These are phyloP conservation scores for Termitomyces bulborhizus DNA, from an alignment of 768 basidiomycete genomes.

Conservation along the genomic window DNA sequence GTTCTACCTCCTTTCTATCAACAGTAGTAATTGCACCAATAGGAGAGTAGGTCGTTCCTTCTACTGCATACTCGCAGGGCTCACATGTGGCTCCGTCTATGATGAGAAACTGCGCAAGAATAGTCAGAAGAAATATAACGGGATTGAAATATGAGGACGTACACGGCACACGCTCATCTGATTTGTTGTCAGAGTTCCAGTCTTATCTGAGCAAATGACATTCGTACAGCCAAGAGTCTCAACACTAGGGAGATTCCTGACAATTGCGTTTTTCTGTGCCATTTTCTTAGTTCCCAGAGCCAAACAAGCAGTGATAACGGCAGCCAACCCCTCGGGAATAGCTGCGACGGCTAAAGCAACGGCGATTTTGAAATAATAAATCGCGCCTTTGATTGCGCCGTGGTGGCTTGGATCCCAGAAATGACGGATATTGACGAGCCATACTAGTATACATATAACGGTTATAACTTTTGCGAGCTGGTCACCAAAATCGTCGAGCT, in stretches of 20 bases:
- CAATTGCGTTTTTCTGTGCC: constrained; percentile 98
- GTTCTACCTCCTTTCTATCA: constrained; percentile 59
- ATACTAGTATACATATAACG: constrained; percentile 95
- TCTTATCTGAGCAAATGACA: constrained; percentile 99
- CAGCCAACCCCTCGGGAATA: constrained; percentile 97
- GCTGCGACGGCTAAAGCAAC: constrained; percentile 98
- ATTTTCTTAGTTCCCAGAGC: constrained; percentile 98
- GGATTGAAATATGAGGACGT: constrained; percentile 14
- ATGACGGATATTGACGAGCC: constrained; percentile 95
- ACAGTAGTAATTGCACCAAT: constrained; percentile 63
- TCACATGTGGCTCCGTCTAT: constrained; percentile 47
- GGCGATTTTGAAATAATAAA: constrained; percentile 99
- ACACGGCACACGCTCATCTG: constrained; percentile 94
- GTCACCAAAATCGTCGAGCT: constrained; percentile 97
- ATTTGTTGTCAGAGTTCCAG: constrained; percentile 91
- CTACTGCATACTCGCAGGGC: constrained; percentile 70
- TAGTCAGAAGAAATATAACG: constrained; percentile 2
- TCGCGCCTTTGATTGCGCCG: constrained; percentile 84
- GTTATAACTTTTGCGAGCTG: constrained; percentile 96
- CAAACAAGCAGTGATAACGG: constrained; percentile 95
- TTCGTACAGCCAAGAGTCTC: constrained; percentile 98
- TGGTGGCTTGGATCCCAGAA: constrained; percentile 95
- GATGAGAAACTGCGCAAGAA: constrained; percentile 58
- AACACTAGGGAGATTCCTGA: constrained; percentile 91
- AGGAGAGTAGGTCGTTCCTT: constrained; percentile 92